Evolutionary conservation across 768 basidiomycete species (phyloP).

Genomic region (Lentinus tigrinus): DNA sequence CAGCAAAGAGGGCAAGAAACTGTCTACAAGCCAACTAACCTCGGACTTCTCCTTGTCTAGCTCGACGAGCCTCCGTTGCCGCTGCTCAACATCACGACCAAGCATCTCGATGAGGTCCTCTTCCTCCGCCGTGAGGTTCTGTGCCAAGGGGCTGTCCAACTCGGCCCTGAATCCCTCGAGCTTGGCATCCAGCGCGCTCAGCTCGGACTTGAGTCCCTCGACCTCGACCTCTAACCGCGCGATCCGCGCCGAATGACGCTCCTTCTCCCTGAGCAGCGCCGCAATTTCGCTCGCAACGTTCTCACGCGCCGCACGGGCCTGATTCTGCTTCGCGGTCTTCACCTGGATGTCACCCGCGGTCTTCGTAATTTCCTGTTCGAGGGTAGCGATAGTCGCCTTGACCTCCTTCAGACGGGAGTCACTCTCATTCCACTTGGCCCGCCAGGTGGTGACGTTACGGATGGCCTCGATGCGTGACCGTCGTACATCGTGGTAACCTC

Average conservation of each 20-base stretch:
- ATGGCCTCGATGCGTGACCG: slow-evolving; percentile 89
- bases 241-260: slow-evolving; percentile 61
- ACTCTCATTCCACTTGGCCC: slow-evolving; percentile 66
- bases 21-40: slow-evolving; percentile 40
- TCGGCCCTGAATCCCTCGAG: slow-evolving; percentile 66
- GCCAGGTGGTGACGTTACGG: slow-evolving; percentile 74
- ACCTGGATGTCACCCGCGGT: slow-evolving; percentile 73
- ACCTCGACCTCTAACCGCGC: slow-evolving; percentile 63
- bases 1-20: not conserved
- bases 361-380: slow-evolving; percentile 87
- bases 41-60: slow-evolving; percentile 66
- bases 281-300: slow-evolving; percentile 61
- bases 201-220: slow-evolving; percentile 72
- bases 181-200: slow-evolving; percentile 60
- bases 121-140: slow-evolving; percentile 74
- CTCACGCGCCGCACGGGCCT: slow-evolving; percentile 68
- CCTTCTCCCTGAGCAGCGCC: slow-evolving; percentile 63
- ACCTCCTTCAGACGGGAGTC: slow-evolving; percentile 68
- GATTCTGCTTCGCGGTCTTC: slow-evolving; percentile 64
- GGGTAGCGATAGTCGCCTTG: slow-evolving; percentile 59
- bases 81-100: slow-evolving; percentile 72
- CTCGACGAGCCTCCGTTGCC: slow-evolving; percentile 69
- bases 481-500: slow-evolving; percentile 92
- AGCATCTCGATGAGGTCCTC: slow-evolving; percentile 61
- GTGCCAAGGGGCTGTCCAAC: slow-evolving; percentile 69